Percentiles rank a stretch among this genome's conserved stretches.
phyloP scores from a whole-genome alignment of 2,329 filamentous ascomycete genomes.

The Cryphonectria radicalis region DNA sequence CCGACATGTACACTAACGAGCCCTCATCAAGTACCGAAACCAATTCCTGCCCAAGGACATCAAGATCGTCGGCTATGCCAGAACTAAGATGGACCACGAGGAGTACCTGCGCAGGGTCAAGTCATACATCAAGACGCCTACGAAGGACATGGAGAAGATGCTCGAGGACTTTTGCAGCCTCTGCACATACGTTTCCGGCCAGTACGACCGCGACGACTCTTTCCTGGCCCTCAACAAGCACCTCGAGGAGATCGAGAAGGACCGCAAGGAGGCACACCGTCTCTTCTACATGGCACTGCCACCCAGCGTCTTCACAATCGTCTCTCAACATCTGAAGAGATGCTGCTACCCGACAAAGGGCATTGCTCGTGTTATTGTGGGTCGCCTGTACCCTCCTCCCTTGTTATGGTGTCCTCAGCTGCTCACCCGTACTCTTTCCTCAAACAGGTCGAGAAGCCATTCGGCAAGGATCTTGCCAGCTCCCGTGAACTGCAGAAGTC shows the following conservation, averaged over 20 bases:
- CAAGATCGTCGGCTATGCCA: conserved; percentile 96
- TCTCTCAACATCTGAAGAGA: conserved; percentile 95
- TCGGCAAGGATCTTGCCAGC: conserved; percentile 94
- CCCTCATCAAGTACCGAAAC: conserved; percentile 79
- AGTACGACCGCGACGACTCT: conserved; percentile 96
- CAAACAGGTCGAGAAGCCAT: conserved; percentile 92
- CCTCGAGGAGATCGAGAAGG: conserved; percentile 82
- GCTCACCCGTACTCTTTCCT: conserved; percentile 33
- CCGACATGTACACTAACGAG: conserved; percentile 22
- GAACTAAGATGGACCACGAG: conserved; percentile 98
- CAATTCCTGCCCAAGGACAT: conserved; percentile 98
- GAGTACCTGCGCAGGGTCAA: conserved; percentile 94
- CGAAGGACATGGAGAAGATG: conserved; percentile 95
- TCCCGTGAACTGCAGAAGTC: conserved; percentile 94
- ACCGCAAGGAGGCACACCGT: conserved; percentile 81
- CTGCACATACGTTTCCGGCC: conserved; percentile 94
- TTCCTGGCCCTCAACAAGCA: conserved; percentile 86
- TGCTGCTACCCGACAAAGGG: conserved; percentile 94
- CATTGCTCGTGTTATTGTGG: conserved; percentile 90
- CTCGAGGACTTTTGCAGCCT: conserved; percentile 85
- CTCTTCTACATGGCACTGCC: conserved; percentile 99
- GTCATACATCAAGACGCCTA: conserved; percentile 98
- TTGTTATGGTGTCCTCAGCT: neutral
- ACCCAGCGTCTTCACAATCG: conserved; percentile 95
- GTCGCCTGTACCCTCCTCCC: conserved; percentile 38